These are phyloP conservation scores for Amanita inopinata DNA, from an alignment of 768 basidiomycete genomes.

Conservation along the genomic window DNA sequence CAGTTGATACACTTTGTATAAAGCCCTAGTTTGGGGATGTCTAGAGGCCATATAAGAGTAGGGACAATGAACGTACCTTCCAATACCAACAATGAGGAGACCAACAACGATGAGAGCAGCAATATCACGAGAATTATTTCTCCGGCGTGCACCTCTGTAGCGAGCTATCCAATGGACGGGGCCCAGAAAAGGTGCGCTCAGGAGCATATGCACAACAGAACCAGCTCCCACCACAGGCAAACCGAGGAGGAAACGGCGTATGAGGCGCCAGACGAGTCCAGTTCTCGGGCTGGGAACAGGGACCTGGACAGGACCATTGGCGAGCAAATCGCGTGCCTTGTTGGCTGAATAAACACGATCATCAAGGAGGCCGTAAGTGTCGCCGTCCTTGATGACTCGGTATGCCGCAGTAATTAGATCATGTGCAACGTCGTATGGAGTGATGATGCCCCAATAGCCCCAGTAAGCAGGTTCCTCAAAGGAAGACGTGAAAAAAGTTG, in stretches of 20 bases:
- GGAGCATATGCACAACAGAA: conserved; percentile 63
- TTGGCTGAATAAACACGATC: conserved; percentile 18
- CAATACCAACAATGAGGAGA: conserved; percentile 51
- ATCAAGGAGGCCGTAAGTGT: conserved; percentile 31
- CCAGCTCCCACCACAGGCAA: conserved; percentile 71
- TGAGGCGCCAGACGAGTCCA: conserved; percentile 43
- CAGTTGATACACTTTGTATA: conserved; percentile 59
- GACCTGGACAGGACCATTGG: conserved; percentile 10
- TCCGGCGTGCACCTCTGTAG: conserved; percentile 45
- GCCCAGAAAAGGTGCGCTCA: conserved; percentile 51
- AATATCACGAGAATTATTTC: conserved; percentile 50
- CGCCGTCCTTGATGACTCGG: conserved; percentile 50
- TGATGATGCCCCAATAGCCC: conserved; percentile 34
- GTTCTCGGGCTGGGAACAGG: conserved; percentile 21
- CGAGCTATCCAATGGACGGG: conserved; percentile 66
- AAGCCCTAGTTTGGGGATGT: conserved; percentile 36
- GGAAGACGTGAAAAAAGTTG: conserved; percentile 52
- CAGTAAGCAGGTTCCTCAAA: conserved; percentile 44
- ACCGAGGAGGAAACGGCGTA: conserved; percentile 68
- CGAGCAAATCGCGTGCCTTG: conserved; percentile 8
- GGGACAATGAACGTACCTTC: conserved; percentile 43
- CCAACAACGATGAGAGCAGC: conserved; percentile 56
- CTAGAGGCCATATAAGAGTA: conserved; percentile 6
- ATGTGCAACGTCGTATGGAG: conserved; percentile 47
- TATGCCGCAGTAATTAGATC: conserved; percentile 56